Evolutionary conservation across 371 early-diverging fungal species (phyloP), one percentile per base, ranked within the genome.

Genomic region (Actinomucor elegans): DNA sequence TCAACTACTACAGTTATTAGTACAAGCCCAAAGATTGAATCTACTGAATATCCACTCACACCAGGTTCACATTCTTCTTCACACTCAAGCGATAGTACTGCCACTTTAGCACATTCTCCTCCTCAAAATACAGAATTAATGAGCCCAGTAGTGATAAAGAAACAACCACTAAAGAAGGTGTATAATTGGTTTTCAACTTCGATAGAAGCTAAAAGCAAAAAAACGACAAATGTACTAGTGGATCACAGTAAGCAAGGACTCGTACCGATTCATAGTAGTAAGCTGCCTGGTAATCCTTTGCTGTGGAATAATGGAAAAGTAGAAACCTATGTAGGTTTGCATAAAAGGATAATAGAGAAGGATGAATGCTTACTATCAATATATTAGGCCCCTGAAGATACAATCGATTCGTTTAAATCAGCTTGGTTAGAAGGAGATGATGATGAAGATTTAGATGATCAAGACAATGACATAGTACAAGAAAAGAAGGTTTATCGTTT

Each of bases 141-240:
- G n/a, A n/a, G n/a, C n/a, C n/a, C n/a, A n/a, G n/a, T n/a, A 44
- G 15, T 35, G 20, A 24, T 48, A 18, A 55, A 48, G 40, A 55
- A 61, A 15, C n/a, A 18, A 26, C 69, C 67, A 18, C 33, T 66
- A 24, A 64, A 63, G 34, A 70, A 70, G 35, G 52, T 55, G 3
- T 63, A 66, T 24, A 4, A 40, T 23, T 21, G 15, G 36, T n/a
- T n/a, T n/a, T n/a, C n/a, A n/a, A n/a, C n/a, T n/a, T n/a, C n/a
- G n/a, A n/a, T n/a, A n/a, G n/a, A n/a, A n/a, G n/a, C n/a, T n/a
- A n/a, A n/a, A n/a, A n/a, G n/a, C n/a, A n/a, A n/a, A n/a, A 4
- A n/a, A 4, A 38, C 15, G n/a, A 21, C 17, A 38, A 21, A 5
- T 7, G 40, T 38, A 38, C 20, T 38, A 12, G 20, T 21, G 7